Conservation (phyloP, 2,329 filamentous ascomycete genomes). For the Bipolaris bicolor region DNA sequence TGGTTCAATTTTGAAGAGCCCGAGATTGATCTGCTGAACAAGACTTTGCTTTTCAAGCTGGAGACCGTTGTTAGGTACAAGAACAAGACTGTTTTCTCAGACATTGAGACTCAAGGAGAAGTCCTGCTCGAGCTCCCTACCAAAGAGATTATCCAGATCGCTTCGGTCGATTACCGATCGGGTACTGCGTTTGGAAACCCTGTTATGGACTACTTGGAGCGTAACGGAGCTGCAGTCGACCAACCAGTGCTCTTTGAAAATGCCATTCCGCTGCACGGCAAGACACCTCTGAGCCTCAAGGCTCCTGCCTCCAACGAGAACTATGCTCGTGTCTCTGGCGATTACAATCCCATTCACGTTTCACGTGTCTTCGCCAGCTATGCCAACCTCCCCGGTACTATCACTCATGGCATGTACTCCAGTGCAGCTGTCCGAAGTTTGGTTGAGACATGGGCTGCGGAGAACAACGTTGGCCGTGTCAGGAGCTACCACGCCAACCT, state of each 20-base stretch:
- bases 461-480: conserved; percentile 97
- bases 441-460: conserved; percentile 97
- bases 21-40: conserved; percentile 85
- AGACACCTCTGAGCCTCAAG: conserved; percentile 83
- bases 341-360: conserved; percentile 99
- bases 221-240: conserved; percentile 89
- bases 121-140: conserved; percentile 93
- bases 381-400: conserved; percentile 92
- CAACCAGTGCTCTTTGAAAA: conserved; percentile 98
- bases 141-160: conserved; percentile 96
- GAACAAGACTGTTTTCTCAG: conserved; percentile 90
- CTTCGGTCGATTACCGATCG: conserved; percentile 94
- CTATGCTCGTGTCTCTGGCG: conserved; percentile 94
- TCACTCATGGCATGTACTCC: conserved; percentile 99
- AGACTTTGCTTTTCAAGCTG: conserved; percentile 95
- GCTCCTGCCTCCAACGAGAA: conserved; percentile 97
- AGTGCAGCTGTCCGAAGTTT: conserved; percentile 94
- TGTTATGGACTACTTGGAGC: conserved; percentile 92
- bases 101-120: conserved; percentile 88
- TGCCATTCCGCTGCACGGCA: conserved; percentile 91
- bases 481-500: conserved; percentile 96
- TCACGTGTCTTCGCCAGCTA: conserved; percentile 96
- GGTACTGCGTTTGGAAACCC: conserved; percentile 93
- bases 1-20: conserved; percentile 92
- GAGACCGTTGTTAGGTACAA: conserved; percentile 92